Base-by-base conservation (phyloP, 1,139 yeast species). In the Saccharomycopsis hybrid region DNA sequence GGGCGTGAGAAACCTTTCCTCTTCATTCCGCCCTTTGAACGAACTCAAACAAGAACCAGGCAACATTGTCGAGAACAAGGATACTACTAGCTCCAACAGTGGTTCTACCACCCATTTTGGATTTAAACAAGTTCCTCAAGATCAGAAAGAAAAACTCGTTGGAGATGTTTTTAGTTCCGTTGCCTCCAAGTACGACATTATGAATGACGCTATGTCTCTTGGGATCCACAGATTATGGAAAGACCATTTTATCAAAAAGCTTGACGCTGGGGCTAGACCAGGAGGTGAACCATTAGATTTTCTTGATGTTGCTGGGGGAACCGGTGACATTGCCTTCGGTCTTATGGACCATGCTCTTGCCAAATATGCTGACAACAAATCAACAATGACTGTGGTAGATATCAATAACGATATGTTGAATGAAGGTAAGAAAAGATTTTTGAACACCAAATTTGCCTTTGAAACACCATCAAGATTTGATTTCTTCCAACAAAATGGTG, bases 321-420 rank as follows among this genome's bases (percentile, higher is more conserved):
- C 97, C 13, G 99, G 98, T 44, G 99, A 92, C 64, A 90, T 92
- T 67, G 98, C 98, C 1, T 89, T 89, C 69, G 94, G 98, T 4
- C 76, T 94, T 55, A 72, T 92, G 56, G 96, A 90, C 60, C 96
- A 92, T 64, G 97, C 97, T 8, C 82, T 85, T 57, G 69, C 74
- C 46, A 80, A 81, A 57, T 88, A 80, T 64, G 83, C 85, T 49
- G 99, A 92, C 68, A 74, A 70, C 46, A 72, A 74, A 56, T 80
- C 90, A 37, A 78, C 82, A 31, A 94, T 92, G 92, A 88, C 92
- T 24, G 79, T 92, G 50, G 95, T 90, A 3, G 99, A 92, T 67
- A 92, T 92, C 67, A 92, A 92, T 63, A 82, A 96, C 2, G 97
- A 92, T 64, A 92, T 92, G 99, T 77, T 92, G 62, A 77, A 75